These are phyloP conservation scores for Alliaria petiolata DNA, from an alignment of 345 rosid species.

Conservation along the genomic window DNA sequence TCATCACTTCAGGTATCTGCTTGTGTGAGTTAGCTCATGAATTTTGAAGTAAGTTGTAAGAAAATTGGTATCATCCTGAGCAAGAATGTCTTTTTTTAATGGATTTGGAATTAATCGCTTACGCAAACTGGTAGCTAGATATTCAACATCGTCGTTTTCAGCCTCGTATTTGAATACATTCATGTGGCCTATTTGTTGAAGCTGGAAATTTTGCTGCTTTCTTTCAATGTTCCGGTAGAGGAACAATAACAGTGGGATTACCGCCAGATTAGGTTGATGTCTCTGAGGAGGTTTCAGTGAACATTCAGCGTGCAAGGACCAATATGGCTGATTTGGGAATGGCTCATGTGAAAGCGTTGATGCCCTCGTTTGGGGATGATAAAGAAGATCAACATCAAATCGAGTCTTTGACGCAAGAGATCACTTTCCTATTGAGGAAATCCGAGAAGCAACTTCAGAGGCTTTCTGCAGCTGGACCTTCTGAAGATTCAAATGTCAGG, in stretches of 20 bases:
- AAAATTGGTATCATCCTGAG: not conserved
- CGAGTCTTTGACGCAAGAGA: conserved; percentile 81
- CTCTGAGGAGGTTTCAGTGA: conserved; percentile 81
- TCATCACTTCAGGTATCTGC: not conserved
- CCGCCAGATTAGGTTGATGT: conserved; percentile 98
- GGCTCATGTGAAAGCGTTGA: conserved; percentile 92
- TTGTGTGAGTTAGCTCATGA: conserved; percentile 5
- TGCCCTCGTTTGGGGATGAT: conserved; percentile 99
- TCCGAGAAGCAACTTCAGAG: conserved; percentile 78
- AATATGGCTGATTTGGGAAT: conserved; percentile 81
- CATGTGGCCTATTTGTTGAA: not conserved
- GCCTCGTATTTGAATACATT: not conserved
- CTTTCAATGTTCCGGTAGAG: conserved; percentile 39
- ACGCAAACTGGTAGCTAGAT: too few species aligned
- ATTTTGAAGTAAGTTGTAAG: conserved; percentile 15
- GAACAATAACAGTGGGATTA: conserved; percentile 68
- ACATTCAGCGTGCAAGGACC: conserved; percentile 66
- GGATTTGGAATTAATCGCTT: not conserved
- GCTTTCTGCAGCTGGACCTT: conserved; percentile 69
- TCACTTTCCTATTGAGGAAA: conserved; percentile 67
- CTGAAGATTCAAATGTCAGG: conserved; percentile 91
- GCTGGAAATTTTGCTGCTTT: not conserved
- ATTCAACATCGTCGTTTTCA: not conserved
- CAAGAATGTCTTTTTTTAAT: not conserved
- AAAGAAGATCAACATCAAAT: conserved; percentile 88